Percentiles rank a stretch among this genome's conserved stretches.
phyloP scores from a whole-genome alignment of 768 basidiomycete genomes.

The Auriscalpium orientale region DNA sequence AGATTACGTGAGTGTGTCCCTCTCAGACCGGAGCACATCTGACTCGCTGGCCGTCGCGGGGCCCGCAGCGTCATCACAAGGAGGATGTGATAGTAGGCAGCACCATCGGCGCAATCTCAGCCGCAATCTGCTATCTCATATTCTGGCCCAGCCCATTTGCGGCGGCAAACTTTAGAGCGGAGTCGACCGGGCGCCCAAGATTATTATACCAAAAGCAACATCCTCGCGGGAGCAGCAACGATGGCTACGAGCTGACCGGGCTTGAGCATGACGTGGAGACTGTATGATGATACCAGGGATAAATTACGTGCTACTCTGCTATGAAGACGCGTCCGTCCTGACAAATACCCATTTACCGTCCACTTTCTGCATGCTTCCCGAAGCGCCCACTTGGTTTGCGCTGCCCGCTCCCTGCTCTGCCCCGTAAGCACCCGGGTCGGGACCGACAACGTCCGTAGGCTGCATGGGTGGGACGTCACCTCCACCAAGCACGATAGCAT shows the following conservation, averaged over 20 bases:
- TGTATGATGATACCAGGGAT: conserved; percentile 29
- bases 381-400: conserved; percentile 5
- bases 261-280: conserved; percentile 32
- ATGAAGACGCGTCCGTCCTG: conserved; percentile 23
- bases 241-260: conserved; percentile 42
- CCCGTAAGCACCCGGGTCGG: no score
- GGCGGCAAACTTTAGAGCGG: conserved; percentile 25
- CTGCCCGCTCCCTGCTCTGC: neutral
- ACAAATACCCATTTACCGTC: conserved; percentile 72
- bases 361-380: conserved; percentile 52
- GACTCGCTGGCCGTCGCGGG: neutral
- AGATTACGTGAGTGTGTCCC: conserved; percentile 47
- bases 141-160: conserved; percentile 64
- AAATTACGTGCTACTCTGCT: conserved; percentile 6
- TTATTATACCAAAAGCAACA: conserved; percentile 30
- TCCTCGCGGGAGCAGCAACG: conserved; percentile 15
- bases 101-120: conserved; percentile 45
- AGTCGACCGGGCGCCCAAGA: conserved; percentile 32
- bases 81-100: conserved; percentile 64
- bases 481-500: conserved; percentile 54
- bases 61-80: conserved; percentile 51
- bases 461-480: conserved; percentile 21
- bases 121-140: conserved; percentile 43
- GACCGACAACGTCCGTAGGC: no score
- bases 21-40: conserved; percentile 1